Base-by-base conservation (phyloP, 345 rosid species). In the Hibiscus trionum region DNA sequence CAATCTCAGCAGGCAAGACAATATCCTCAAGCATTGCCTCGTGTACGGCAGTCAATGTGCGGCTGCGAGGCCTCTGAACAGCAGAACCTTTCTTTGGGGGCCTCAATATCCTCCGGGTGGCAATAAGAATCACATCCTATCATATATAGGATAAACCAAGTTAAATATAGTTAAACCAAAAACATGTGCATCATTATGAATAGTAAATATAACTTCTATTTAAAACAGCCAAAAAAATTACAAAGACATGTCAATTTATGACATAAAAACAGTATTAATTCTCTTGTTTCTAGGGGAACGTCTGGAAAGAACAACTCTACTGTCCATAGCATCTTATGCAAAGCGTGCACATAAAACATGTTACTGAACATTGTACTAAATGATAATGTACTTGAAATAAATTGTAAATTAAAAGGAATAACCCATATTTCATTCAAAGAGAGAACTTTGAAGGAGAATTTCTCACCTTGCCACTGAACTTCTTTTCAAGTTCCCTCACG, bases 21-120 rank as follows among this genome's bases (percentile, higher is more conserved):
- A 93, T 72, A 78, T 93, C 98, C 79, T 90, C 98, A 1, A 93
- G 85, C 83, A 88, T 89, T 24, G 95, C 93, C 77, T 93, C 95
- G 44, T 90, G 93, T 35, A 90, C 98, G 24, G 94, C 17, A 46
- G 94, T 93, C 52, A 90, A 85, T 21, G 98, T 93, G 57, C 96
- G 94, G 86, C 77, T 86, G 66, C 98, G 93, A 17, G 97, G 98
- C 35, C 97, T 86, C 69, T 91, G 88, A 73, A 60, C 94, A 69
- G 97, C 97, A 73, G 96, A 93, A 17, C 98, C 97, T 67, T 90
- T 93, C 94, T 93, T 93, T 27, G 97, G 97, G 15, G 93, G 97
- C 67, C 97, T 86, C 82, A 86, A 53, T 42, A 91, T 87, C 83
- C 96, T 93, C 71, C 96, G 68, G 49, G 94, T 86, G 31, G 96